Base-by-base conservation (phyloP, 2,329 filamentous ascomycete genomes). In the Pseudocercospora musae region DNA sequence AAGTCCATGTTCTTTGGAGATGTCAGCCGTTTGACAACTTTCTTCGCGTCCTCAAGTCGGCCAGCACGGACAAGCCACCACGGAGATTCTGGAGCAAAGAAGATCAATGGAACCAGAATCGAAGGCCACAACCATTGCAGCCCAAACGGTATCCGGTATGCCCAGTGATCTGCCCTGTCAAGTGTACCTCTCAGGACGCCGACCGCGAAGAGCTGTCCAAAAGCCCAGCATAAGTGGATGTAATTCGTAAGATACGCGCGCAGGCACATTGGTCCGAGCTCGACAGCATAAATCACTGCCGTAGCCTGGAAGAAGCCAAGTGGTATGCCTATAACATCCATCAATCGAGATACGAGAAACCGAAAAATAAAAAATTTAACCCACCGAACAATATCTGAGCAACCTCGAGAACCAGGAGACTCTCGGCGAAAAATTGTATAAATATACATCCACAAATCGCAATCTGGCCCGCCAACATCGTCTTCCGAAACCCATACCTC, bases 391-490 rank as follows among this genome's bases (percentile, higher is more conserved):
- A 69, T 61, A 83, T 62, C 54, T 77, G 71, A 21, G 64, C 70
- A 25, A 66, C 64, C 18, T 66, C 50, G 1, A 72, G 63, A 33
- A 62, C 58, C 9, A 25, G 31, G 5, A 78, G 58, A 56, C 72
- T 74, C 18, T 68, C 66, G 1, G 78, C 74, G 57, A 78, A 78
- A 69, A 79, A 78, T 8, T 68, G 67, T 33, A 78, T 73, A 69
- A 78, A 78, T 31, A 87, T 85, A 69, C 87, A 88, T 27, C 78
- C 66, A 21, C 3, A 7, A 23, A 40, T 40, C 13, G 80, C 71
- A 73, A 86, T 73, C 55, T 89, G 79, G 31, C 84, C 85, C 20
- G 69, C 77, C 60, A 89, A 83, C 64, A 89, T 82, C 29, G 86
- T 88, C 70, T 83, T 68, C 21, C 67, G 64, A 29, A 68, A 71